These are phyloP conservation scores for Penicillium antarcticum DNA, from an alignment of 495 filamentous ascomycete genomes.

Conservation along the genomic window DNA sequence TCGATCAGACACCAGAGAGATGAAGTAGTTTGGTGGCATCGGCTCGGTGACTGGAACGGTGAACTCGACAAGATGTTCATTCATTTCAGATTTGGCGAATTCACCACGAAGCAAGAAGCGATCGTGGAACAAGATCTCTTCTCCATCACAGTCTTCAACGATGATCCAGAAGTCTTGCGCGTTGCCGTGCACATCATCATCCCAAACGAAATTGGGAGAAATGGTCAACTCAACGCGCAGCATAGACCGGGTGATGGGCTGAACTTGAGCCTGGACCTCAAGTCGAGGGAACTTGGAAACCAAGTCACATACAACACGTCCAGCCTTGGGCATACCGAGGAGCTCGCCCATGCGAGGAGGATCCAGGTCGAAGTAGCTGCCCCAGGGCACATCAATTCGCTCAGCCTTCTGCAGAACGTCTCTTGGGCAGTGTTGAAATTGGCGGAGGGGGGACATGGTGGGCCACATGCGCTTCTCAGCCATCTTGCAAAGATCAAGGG, in stretches of 20 bases:
- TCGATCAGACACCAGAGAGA: constrained; percentile 86
- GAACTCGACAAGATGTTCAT: constrained; percentile 96
- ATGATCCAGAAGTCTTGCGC: constrained; percentile 96
- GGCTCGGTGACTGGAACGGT: constrained; percentile 95
- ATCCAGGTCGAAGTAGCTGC: constrained; percentile 91
- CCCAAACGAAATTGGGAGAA: constrained; percentile 94
- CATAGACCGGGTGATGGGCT: constrained; percentile 94
- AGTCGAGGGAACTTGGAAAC: constrained; percentile 92
- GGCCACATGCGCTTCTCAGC: constrained; percentile 99
- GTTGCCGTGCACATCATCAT: constrained; percentile 79
- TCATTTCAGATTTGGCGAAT: constrained; percentile 74
- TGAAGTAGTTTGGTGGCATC: constrained; percentile 98
- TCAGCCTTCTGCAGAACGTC: constrained; percentile 92
- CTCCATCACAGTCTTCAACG: constrained; percentile 95
- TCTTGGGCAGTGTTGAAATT: constrained; percentile 76
- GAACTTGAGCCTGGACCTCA: constrained; percentile 86
- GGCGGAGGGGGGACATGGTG: constrained; percentile 91
- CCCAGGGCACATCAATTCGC: constrained; percentile 90
- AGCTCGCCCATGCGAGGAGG: constrained; percentile 96
- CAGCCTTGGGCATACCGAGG: constrained; percentile 86
- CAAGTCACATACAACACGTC: constrained; percentile 77
- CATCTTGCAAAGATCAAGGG: constrained; percentile 97
- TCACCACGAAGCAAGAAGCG: constrained; percentile 87
- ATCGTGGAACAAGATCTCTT: constrained; percentile 94
- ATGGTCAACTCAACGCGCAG: constrained; percentile 92